Evolutionary conservation across 768 basidiomycete genomes (phyloP), one percentile per base, ranked within the genome.

Genomic region (Cystoderma amianthinum): DNA sequence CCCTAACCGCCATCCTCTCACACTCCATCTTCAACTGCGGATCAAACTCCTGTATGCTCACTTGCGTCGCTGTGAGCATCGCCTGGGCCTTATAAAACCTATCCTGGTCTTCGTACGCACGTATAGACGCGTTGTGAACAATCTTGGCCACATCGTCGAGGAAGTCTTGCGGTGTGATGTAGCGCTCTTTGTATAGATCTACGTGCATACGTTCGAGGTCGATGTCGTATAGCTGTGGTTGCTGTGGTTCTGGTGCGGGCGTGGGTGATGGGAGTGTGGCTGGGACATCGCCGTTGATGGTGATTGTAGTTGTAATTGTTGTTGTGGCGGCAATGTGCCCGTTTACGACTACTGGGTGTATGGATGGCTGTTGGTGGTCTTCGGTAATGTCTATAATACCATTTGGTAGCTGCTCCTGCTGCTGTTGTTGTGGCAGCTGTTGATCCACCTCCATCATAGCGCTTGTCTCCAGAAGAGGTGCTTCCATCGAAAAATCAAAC

Each of bases 161-260:
- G 68, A 99, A 96, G 42, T 89, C 83, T 43, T 82, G 78, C 0
- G 90, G 86, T 0, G 90, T 91, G 20, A 90, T 76, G 57, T 98
- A 99, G 30, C 80, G 78, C 30, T 80, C 80, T 55, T 78, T 82
- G 68, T 88, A 91, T 16, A 99, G 69, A 41, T 88, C 81, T 17
- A 71, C 67, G 51, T 94, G 87, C 78, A 99, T 91, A 47, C 76
- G 79, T 53, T 98, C 96, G 25, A 98, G 69, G 58, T 97, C 93
- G 72, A 97, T 83, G 53, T 94, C 81, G 55, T 78, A 88, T 13
- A 93, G 64, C 5, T 67, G 68, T 6, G 77, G 78, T 12, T 53
- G 58, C 13, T 64, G 65, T 6, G 66, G 65, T 9, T 51, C n/a
- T n/a, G n/a, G 43, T 12, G 59, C 62, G 19, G 61, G 57, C 33